Percentiles rank a stretch among this genome's conserved stretches.
Evolutionary conservation across 2,329 filamentous ascomycete species (phyloP).

Genomic region (Exophiala dermatitidis): DNA sequence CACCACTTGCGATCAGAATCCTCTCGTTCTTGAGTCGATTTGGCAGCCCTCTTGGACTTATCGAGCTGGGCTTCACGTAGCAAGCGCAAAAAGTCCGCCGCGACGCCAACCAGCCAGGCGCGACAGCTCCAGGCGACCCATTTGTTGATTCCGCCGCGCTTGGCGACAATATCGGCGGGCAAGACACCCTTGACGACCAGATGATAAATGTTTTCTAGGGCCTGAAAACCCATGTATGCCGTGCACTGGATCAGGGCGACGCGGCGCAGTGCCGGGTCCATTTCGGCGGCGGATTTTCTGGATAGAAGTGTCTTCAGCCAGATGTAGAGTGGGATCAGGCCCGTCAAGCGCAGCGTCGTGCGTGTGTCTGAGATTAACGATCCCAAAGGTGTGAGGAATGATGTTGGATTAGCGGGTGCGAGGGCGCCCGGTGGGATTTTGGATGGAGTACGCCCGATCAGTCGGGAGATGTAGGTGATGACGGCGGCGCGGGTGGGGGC

Average conservation of each 20-base stretch:
- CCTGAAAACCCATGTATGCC: conserved; percentile 64
- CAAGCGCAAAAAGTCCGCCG: conserved; percentile 65
- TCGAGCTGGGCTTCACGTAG: conserved; percentile 37
- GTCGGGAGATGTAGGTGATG: conserved; percentile 17
- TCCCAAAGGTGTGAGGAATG: conserved; percentile 41
- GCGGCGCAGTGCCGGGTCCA: conserved; percentile 41
- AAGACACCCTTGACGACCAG: conserved; percentile 67
- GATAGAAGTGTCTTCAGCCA: conserved; percentile 60
- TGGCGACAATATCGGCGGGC: conserved; percentile 35
- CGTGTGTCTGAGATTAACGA: conserved; percentile 47
- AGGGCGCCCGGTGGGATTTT: conserved; percentile 28
- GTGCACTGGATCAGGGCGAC: conserved; percentile 63
- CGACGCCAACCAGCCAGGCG: conserved; percentile 73
- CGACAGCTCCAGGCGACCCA: conserved; percentile 67
- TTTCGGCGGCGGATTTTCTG: conserved; percentile 26
- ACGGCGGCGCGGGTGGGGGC: conserved; percentile 33
- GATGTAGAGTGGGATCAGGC: conserved; percentile 66
- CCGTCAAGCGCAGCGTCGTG: conserved; percentile 52
- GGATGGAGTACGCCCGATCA: conserved; percentile 22
- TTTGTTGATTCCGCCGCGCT: conserved; percentile 44
- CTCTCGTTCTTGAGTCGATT: conserved; percentile 18
- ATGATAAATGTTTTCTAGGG: conserved; percentile 76
- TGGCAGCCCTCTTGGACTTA: conserved; percentile 15
- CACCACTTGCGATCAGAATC: conserved; percentile 28
- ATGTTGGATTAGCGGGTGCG: conserved; percentile 43